Evolutionary conservation across 352 stramenopile genomes (phyloP).

Genomic region (Peronospora tabacina): DNA sequence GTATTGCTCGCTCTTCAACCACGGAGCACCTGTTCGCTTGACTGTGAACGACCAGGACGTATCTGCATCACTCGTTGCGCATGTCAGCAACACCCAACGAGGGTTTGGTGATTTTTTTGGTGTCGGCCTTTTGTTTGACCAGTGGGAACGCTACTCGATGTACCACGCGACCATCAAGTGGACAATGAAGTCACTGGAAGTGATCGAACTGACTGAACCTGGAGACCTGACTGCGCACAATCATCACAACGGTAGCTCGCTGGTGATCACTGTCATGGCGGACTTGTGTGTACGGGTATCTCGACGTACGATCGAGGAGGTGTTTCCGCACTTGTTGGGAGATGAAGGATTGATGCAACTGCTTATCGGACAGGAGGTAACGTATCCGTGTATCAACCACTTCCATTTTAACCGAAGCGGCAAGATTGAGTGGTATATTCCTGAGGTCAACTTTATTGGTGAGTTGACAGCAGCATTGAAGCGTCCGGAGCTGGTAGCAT

Average conservation of each 20-base stretch:
- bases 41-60: constrained; percentile 21
- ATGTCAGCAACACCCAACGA: constrained; percentile 20
- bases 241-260: constrained; percentile 19
- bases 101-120: constrained; percentile 39
- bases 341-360: constrained; percentile 29
- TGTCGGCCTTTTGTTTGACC: constrained; percentile 32
- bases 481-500: constrained; percentile 19
- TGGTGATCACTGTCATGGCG: constrained; percentile 27
- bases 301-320: constrained; percentile 40
- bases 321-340: constrained; percentile 40
- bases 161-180: constrained; percentile 39
- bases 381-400: constrained; percentile 38
- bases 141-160: constrained; percentile 54
- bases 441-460: constrained; percentile 34
- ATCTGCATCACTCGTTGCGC: constrained; percentile 16
- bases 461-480: constrained; percentile 27
- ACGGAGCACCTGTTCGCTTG: constrained; percentile 38
- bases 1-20: constrained; percentile 47
- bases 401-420: constrained; percentile 38
- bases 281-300: constrained; percentile 38
- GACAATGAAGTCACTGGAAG: constrained; percentile 35
- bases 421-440: constrained; percentile 38
- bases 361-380: constrained; percentile 39
- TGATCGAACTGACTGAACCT: constrained; percentile 21
- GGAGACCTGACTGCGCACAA: constrained; percentile 12